Conservation (phyloP, 768 basidiomycete genomes). For the Tulasnella sp. region DNA sequence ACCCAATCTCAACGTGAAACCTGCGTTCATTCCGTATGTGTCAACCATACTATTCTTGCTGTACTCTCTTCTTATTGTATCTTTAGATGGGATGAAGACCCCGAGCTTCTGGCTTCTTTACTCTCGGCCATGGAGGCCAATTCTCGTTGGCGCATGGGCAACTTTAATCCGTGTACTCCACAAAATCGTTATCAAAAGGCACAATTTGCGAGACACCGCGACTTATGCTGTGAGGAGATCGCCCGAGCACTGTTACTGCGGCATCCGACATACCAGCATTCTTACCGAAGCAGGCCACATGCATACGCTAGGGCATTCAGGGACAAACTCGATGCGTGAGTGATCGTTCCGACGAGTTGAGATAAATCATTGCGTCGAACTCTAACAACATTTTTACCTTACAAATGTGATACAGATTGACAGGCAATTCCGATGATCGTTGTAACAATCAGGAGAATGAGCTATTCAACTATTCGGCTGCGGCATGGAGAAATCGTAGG, state of each 20-base stretch:
- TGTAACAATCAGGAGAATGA: too few species aligned
- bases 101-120: background rate
- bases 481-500: too few species aligned
- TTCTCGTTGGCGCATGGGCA: conserved; percentile 5
- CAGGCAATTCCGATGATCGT: too few species aligned
- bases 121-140: conserved; percentile 10
- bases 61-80: too few species aligned
- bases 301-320: conserved; percentile 1
- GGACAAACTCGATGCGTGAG: conserved; percentile 7
- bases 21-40: background rate
- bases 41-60: too few species aligned
- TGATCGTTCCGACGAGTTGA: too few species aligned
- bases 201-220: conserved; percentile 8
- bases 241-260: background rate
- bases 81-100: conserved; percentile 1
- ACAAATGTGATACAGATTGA: too few species aligned
- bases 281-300: background rate
- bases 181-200: background rate
- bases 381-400: too few species aligned
- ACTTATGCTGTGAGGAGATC: conserved; percentile 1
- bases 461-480: too few species aligned
- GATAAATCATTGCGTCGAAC: too few species aligned
- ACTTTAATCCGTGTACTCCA: background rate
- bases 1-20: background rate
- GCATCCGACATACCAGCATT: background rate